phyloP scores from a whole-genome alignment of 306 rosid species.

The Hippophae rhamnoides region DNA sequence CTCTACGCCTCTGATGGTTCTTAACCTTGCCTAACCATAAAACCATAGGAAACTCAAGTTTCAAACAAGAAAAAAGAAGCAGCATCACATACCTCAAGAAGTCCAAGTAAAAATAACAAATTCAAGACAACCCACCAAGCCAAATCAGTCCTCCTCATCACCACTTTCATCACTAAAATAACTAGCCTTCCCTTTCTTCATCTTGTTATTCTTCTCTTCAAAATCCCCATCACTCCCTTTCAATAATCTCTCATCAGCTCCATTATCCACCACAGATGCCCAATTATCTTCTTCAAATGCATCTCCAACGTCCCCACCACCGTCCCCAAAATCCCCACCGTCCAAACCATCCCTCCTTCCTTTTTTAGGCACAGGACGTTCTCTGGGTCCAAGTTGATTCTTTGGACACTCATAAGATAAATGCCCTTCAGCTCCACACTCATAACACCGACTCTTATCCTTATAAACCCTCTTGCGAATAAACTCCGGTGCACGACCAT shows the following conservation, averaged over 20 bases:
- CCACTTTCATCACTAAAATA: constrained; percentile 86
- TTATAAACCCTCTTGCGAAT: constrained; percentile 54
- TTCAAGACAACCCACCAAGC: not conserved
- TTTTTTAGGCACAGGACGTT: constrained; percentile 44
- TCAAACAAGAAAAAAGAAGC: no score
- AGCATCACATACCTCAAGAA: no score
- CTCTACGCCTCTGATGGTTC: no score
- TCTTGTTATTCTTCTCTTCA: constrained; percentile 32
- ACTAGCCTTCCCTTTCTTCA: constrained; percentile 53
- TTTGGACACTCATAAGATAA: constrained; percentile 71
- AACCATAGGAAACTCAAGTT: no score
- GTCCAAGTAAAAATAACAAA: no score
- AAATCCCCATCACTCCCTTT: constrained; percentile 21
- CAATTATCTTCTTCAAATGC: constrained; percentile 70
- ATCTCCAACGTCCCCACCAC: constrained; percentile 26
- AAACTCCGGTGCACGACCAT: constrained; percentile 81
- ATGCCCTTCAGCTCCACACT: constrained; percentile 73
- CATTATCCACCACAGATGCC: constrained; percentile 78
- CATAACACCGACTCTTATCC: constrained; percentile 72
- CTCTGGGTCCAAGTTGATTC: constrained; percentile 69
- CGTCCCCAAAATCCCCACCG: constrained; percentile 17
- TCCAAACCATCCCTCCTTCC: constrained; percentile 9
- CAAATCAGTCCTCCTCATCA: constrained; percentile 30
- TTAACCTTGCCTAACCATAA: no score
- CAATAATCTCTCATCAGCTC: constrained; percentile 34